Conservation (phyloP, 805 yeast genomes). For the Suhomyces pyralidae region DNA sequence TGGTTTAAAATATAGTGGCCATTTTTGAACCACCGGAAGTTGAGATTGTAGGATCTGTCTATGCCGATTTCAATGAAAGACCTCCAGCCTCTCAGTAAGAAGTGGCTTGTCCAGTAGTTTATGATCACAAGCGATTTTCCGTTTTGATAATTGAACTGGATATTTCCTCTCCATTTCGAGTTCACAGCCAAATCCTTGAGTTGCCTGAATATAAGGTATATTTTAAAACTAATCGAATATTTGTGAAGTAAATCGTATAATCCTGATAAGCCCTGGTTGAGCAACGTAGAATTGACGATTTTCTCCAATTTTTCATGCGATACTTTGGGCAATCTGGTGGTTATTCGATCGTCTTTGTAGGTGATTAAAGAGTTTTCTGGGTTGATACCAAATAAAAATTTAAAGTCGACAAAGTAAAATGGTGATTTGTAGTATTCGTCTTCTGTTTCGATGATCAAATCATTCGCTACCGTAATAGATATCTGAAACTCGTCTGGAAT, state of each 20-base stretch:
- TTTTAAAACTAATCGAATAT: constrained; percentile 62
- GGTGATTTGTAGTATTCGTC: constrained; percentile 51
- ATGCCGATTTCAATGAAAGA: constrained; percentile 63
- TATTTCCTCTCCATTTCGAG: constrained; percentile 55
- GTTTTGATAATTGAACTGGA: constrained; percentile 56
- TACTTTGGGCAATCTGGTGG: constrained; percentile 29
- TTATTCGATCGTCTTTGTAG: constrained; percentile 22
- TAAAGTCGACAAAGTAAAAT: constrained; percentile 75
- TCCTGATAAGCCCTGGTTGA: constrained; percentile 45
- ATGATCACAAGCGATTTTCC: constrained; percentile 53
- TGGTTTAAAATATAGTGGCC: constrained; percentile 38
- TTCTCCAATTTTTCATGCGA: constrained; percentile 48
- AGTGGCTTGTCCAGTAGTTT: constrained; percentile 58
- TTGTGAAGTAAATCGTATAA: constrained; percentile 55
- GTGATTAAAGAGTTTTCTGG: constrained; percentile 33
- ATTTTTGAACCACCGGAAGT: constrained; percentile 62
- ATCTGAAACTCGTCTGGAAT: constrained; percentile 62
- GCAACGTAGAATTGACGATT: constrained; percentile 51
- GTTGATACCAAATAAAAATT: constrained; percentile 53
- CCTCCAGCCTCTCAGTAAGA: constrained; percentile 43
- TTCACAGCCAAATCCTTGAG: constrained; percentile 45
- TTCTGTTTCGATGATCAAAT: constrained; percentile 48
- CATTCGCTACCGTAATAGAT: constrained; percentile 67
- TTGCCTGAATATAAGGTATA: constrained; percentile 58
- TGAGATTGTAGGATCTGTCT: constrained; percentile 44